These are phyloP conservation scores for Magnaporthiopsis rhizophila DNA, from an alignment of 2,329 filamentous ascomycete genomes.

Conservation along the genomic window DNA sequence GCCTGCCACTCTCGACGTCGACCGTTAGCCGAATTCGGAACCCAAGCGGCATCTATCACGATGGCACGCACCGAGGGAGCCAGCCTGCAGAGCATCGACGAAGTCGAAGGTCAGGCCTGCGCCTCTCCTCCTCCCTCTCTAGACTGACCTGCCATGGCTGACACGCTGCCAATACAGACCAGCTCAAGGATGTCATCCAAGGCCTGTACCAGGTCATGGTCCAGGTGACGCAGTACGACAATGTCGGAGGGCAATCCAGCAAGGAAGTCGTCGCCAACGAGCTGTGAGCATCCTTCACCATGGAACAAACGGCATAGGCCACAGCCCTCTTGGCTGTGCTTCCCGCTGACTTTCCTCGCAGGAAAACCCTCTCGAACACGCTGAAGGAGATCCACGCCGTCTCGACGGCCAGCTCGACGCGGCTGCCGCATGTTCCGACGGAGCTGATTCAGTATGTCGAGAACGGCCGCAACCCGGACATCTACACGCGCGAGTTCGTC, in stretches of 20 bases:
- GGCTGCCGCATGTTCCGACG: conserved; percentile 47
- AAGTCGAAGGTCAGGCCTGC: not conserved
- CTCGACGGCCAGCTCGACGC: conserved; percentile 2
- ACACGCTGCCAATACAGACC: conserved; percentile 29
- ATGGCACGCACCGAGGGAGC: conserved; percentile 9
- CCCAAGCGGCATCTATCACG: not conserved
- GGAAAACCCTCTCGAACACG: conserved; percentile 26
- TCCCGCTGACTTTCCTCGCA: conserved; percentile 2
- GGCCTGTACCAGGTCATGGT: conserved; percentile 58
- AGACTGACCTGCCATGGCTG: not conserved
- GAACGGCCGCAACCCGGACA: conserved; percentile 63
- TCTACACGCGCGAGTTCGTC: conserved; percentile 67
- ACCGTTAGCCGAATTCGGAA: conserved; percentile 9
- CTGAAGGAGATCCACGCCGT: conserved; percentile 33
- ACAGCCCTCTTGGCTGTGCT: not conserved
- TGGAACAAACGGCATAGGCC: not conserved
- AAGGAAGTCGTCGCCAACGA: conserved; percentile 48
- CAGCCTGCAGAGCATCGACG: conserved; percentile 11
- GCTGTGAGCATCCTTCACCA: conserved; percentile 26
- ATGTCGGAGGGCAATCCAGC: conserved; percentile 33
- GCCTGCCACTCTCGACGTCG: conserved; percentile 8
- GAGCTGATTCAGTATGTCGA: conserved; percentile 63
- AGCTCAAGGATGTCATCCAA: conserved; percentile 55
- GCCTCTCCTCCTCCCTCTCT: not conserved
- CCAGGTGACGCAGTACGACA: conserved; percentile 54